These are phyloP conservation scores for Exophiala calicioides DNA, from an alignment of 2,329 filamentous ascomycete species.

Conservation along the genomic window DNA sequence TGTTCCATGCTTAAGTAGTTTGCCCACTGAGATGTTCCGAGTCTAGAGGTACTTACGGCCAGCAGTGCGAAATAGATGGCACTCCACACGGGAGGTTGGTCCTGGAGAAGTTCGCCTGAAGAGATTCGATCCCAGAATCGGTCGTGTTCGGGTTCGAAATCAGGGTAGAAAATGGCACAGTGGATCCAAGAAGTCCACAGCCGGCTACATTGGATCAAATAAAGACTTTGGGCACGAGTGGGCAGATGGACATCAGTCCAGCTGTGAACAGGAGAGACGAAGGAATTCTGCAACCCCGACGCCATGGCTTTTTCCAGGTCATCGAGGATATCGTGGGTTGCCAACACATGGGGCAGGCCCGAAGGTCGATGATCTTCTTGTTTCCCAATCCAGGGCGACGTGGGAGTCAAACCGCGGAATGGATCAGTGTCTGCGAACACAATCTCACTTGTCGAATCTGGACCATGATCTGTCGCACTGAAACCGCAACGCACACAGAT, in stretches of 20 bases:
- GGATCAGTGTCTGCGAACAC: too few species aligned
- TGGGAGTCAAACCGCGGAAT: too few species aligned
- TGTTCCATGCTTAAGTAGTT: neutral
- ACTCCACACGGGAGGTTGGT: neutral
- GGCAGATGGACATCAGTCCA: constrained; percentile 2
- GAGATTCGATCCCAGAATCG: neutral
- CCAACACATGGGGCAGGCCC: too few species aligned
- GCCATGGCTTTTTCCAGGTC: neutral
- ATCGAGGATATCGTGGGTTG: neutral
- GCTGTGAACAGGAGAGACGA: neutral
- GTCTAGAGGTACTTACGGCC: neutral
- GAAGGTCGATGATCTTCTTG: too few species aligned
- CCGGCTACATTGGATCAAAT: neutral
- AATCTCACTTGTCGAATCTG: neutral
- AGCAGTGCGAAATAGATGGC: constrained; percentile 1
- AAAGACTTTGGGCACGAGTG: neutral
- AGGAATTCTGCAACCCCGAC: neutral
- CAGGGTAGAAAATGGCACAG: neutral
- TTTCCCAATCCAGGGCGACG: too few species aligned
- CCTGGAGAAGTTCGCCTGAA: neutral
- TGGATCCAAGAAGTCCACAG: constrained; percentile 1
- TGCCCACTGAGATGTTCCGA: neutral
- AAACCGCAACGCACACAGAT: neutral
- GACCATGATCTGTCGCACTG: neutral
- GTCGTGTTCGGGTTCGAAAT: neutral